Evolutionary conservation across 345 rosid species (phyloP).

Genomic region (Aegle marmelos): DNA sequence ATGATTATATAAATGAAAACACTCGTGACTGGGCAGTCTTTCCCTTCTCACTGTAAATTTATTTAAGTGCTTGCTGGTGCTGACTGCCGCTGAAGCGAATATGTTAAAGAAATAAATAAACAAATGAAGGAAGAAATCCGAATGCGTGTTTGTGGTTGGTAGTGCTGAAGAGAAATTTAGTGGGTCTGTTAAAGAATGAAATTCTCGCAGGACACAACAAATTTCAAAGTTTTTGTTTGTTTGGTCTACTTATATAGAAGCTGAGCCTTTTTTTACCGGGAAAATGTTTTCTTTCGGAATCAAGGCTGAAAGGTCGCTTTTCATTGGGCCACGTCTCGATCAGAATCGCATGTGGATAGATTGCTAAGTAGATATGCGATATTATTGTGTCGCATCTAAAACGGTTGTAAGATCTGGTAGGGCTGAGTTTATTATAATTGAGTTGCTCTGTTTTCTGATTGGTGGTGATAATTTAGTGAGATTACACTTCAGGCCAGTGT

Average conservation of each 20-base stretch:
- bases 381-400: background rate
- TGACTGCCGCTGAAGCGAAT: background rate
- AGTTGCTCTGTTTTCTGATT: background rate
- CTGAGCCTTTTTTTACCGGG: background rate
- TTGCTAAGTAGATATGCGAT: conserved; percentile 4
- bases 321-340: conserved; percentile 51
- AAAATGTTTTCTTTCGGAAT: too few relatives aligned
- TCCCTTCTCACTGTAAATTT: background rate
- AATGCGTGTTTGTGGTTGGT: background rate
- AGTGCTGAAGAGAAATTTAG: background rate
- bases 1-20: background rate
- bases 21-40: background rate
- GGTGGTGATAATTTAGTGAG: background rate
- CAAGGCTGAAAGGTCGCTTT: background rate
- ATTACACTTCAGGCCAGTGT: too few relatives aligned
- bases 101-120: background rate
- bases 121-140: background rate
- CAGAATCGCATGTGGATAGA: conserved; percentile 45
- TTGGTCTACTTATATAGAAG: background rate
- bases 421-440: background rate
- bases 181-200: background rate
- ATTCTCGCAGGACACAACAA: background rate
- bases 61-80: background rate
- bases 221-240: too few relatives aligned
- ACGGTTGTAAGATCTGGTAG: background rate